Evolutionary conservation across 2,329 filamentous ascomycete species (phyloP), one percentile per base, ranked within the genome.

Genomic region (Fusarium sp.): DNA sequence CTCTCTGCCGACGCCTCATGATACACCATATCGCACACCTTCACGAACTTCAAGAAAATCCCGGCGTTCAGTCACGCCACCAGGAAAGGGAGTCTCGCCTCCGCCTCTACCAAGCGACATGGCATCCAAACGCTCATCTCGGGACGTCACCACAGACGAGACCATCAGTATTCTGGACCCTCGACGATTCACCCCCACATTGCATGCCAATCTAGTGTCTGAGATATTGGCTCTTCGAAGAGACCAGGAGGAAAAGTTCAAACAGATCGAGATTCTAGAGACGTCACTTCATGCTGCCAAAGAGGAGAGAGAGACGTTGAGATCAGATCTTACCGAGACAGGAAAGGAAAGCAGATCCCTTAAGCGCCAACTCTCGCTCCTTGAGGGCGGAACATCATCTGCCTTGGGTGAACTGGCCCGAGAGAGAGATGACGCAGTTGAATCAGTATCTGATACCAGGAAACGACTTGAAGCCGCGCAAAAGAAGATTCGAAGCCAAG

Each of bases 171-270:
- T 95, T 24, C 86, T 98, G 33, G 97, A 99, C 80, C 95, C 97
- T 4, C 91, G 96, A 65, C 91, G 97, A 41, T 98, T 99, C 80
- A 99, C 97, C 0, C 97, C 97, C 2, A 98, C 95, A 0, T 85
- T 99, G 13, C 97, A 98, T 82, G 97, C 97, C 10, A 98, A 94
- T 59, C 86, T 99, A 8, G 96, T 99, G 1, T 96, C 96, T 0
- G 97, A 99, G 82, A 99, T 99, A 72, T 86, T 99, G 43, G 91
- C 92, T 3, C 85, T 99, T 59, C 91, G 95, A 24, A 89, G 97
- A 67, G 97, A 99, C 74, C 91, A 98, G 72, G 97, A 99, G 80
- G 94, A 94, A 48, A 98, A 98, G 83, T 90, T 92, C 52, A 94
- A 91, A 77, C 89, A 95, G 63, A 98, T 99, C 64, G 95, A 98